Percentiles rank a stretch among this genome's conserved stretches.
These are phyloP conservation scores for Tylopilus balloui DNA, from an alignment of 768 basidiomycete genomes.

Conservation along the genomic window DNA sequence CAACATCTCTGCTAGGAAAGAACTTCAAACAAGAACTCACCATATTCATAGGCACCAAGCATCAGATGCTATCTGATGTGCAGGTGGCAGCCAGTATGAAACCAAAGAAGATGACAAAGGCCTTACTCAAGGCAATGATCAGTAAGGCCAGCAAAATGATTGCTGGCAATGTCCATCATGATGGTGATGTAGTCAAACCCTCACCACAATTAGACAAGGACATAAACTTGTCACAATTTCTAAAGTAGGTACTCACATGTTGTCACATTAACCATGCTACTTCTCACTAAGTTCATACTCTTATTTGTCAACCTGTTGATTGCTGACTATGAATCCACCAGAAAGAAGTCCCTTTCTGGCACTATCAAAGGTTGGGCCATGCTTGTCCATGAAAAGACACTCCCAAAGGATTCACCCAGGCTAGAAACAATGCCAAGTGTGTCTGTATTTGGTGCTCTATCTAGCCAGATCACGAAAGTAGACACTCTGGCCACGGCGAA, in stretches of 20 bases:
- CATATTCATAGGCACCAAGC: neutral
- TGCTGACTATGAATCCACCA: neutral
- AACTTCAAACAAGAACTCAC: neutral
- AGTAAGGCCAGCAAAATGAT: neutral
- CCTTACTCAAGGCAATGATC: neutral
- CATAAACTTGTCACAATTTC: conserved; percentile 5
- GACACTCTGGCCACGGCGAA: neutral
- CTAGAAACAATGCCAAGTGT: neutral
- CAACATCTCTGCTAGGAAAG: neutral
- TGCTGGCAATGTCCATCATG: neutral
- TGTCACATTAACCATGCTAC: neutral
- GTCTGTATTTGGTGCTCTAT: neutral
- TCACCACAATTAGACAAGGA: neutral
- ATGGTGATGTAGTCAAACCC: neutral
- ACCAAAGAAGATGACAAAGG: neutral
- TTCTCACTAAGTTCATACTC: neutral
- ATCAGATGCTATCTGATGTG: neutral
- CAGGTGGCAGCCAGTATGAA: neutral
- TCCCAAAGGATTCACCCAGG: neutral
- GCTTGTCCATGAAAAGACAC: neutral
- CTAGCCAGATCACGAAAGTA: neutral
- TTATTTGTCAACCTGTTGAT: conserved; percentile 2
- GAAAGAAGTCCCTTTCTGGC: neutral
- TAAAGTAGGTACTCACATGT: neutral
- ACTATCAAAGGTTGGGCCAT: neutral